Evolutionary conservation across 306 rosid species (phyloP), one percentile per base, ranked within the genome.

Genomic region (Nissolia schottii): DNA sequence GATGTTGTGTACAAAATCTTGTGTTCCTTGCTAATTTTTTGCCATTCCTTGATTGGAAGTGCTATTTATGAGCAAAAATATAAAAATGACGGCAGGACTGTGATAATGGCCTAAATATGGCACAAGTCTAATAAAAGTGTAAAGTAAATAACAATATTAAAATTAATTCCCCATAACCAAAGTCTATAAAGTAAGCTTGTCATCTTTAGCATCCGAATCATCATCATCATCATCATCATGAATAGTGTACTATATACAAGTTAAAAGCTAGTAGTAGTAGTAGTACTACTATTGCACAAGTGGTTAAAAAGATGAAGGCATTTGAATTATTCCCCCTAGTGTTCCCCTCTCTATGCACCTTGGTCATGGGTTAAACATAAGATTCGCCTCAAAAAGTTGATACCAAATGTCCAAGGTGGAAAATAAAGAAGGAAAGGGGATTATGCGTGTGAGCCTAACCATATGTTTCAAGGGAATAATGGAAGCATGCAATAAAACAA

Each of bases 331-430:
- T 35, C 71, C 12, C 27, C 51, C 4, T 45, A 11, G 10, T 40
- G 49, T 8, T n/a, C 58, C 59, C 28, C 37, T 9, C 73, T 24
- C 65, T 15, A 27, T 32, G 38, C 37, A 20, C 70, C 32, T 56
- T 2, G 45, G 69, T 53, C 27, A 40, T 35, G 49, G 59, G 69
- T 71, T 19, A 56, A 51, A 58, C 76, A 51, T 41, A 45, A 74
- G 77, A 81, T 69, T 70, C 62, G 86, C 63, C 59, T 73, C 14
- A 32, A 57, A 87, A 80, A 71, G 85, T 27, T 43, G 66, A 67
- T 13, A 66, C 55, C 34, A 73, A 63, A 63, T 49, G 71, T 75
- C 48, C 60, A 62, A 64, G 45, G 31, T 53, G 64, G 32, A 66
- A 69, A 66, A 67, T 34, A 56, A 38, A 48, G 4, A 58, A 27